Base-by-base conservation (phyloP, 352 stramenopile species). In the Pythium biforme region DNA sequence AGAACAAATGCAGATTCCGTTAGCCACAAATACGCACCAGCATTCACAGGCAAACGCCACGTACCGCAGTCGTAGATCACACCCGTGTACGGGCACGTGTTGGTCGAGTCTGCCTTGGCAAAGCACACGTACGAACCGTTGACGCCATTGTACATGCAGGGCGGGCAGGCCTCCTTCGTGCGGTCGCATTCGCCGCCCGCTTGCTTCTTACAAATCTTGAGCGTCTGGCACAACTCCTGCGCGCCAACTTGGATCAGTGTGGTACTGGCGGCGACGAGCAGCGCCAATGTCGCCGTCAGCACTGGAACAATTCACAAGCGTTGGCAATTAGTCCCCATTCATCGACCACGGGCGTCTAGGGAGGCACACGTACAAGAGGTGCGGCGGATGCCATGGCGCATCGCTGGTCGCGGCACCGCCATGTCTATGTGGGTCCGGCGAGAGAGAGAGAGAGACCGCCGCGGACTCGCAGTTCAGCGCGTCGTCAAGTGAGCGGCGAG, bases 51-150 rank as follows among this genome's bases (percentile, higher is more conserved):
- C 31, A 34, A 34, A 34, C 5, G 10, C 31, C 14, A 86, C 81
- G 65, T 79, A 90, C 81, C 83, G 72, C 81, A 90, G 61, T 90
- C 81, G 55, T 88, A 88, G 58, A 79, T 75, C 31, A 86, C 73
- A 55, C 73, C 75, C 17, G 77, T 81, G 68, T 82, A 90, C 1
- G 78, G 81, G 29, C 81, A 90, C 12, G 81, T 81, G 60, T 86
- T 85, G 72, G 75, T 85, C 15, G 70, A 70, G 50, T 72, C 72
- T 64, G 86, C 70, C 66, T 90, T 88, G 56, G 83, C 74, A 66
- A 69, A 90, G 72, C 81, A 90, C 31, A 72, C 77, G 72, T 73
- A 88, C n/a, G 66, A 66, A 55, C 65, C 65, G 46, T 75, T 64
- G 9, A 83, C 66, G 39, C 67, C 65, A 72, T 34, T 25, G 55